phyloP scores from a whole-genome alignment of 2,329 filamentous ascomycete genomes.

The Diaporthe ilicicola region DNA sequence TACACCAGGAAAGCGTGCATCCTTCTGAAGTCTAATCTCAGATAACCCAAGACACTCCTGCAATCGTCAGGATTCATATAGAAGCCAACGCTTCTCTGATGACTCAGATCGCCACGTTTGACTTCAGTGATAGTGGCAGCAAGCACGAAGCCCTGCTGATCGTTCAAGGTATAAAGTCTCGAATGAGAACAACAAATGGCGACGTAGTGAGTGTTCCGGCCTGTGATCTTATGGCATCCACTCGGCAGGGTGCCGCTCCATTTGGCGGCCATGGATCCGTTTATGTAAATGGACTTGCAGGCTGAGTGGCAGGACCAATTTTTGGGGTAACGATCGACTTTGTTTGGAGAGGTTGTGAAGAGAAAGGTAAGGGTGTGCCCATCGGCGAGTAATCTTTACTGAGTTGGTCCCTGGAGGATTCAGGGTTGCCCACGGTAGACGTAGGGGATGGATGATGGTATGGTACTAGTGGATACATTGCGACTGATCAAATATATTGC shows the following conservation, averaged over 20 bases:
- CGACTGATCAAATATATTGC: neutral
- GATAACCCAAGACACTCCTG: too few species aligned
- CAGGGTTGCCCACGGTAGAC: neutral
- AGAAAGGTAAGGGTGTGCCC: neutral
- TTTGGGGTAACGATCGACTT: neutral
- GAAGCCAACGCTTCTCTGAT: too few species aligned
- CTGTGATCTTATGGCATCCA: neutral
- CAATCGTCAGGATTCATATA: too few species aligned
- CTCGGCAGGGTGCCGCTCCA: neutral
- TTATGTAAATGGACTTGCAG: neutral
- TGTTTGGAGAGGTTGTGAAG: neutral
- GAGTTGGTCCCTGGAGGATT: neutral
- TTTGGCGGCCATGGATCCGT: neutral
- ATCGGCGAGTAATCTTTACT: neutral
- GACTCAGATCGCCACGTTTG: neutral
- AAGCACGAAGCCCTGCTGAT: neutral
- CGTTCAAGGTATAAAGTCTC: neutral
- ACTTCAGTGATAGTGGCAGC: neutral
- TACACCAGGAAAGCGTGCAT: neutral
- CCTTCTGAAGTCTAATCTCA: too few species aligned
- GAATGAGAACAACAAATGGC: neutral
- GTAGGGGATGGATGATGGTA: neutral
- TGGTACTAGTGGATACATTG: neutral
- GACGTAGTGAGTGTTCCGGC: neutral
- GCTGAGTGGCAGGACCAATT: neutral